Base-by-base conservation (phyloP, 2,329 filamentous ascomycete species). In the Talaromyces sp. region DNA sequence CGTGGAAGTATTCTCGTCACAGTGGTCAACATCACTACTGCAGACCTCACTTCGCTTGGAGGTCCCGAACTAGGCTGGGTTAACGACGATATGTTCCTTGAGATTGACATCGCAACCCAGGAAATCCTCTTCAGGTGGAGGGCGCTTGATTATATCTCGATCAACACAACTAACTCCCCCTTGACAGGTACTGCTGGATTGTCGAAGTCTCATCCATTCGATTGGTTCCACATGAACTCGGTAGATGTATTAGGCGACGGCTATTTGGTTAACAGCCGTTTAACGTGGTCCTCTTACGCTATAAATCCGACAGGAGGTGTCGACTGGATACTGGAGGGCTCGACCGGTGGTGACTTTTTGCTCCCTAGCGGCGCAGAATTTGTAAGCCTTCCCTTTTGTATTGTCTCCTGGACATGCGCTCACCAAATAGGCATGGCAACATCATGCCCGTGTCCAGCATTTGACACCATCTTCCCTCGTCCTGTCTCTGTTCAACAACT, bases 1-100 rank as follows among this genome's bases (percentile, higher is more conserved):
- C 64, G 66, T 21, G 70, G 73, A 54, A 73, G 70, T 3, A 55
- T 74, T 43, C 63, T 73, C 17, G 66, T 73, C 35, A 70, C 70
- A 13, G 69, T 70, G 3, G 70, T 70, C 56, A 73, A 73, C 31
- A 61, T 70, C 51, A 73, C 71, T 11, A 69, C 68, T 54, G 62
- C 65, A 5, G 66, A 73, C 35, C 53, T 74, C 57, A 67, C 64
- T 13, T 58, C 65, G 11, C 63, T 72, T 21, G 69, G 69, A 9
- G 70, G 71, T 5, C 64, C 63, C 1, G 60, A 64, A 17, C 63
- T 70, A 13, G 65, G 65, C 46, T 74, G 67, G 62, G 67, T 73
- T 58, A 60, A 70, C 2, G 68, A 73, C 53, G 66, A 67, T 25
- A 66, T 70, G 52, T 71, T 72, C 58, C 69, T 65, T 60, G 70